Base-by-base conservation (phyloP, 108 stramenopile genomes). In the Asterionellopsis glacialis region DNA sequence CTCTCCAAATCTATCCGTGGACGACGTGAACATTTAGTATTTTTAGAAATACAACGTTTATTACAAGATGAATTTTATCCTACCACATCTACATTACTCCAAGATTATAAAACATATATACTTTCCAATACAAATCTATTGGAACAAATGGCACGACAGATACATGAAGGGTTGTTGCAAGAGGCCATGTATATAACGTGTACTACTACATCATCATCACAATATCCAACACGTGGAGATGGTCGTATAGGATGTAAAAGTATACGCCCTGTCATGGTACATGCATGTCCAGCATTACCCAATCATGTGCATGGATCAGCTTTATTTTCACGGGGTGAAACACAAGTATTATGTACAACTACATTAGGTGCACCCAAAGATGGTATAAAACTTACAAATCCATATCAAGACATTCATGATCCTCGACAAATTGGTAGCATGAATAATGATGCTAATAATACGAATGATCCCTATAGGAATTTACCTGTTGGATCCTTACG, bases 271-370 rank as follows among this genome's bases (percentile, higher is more conserved):
- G 77, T 26, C 71, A 68, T 7, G 11, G 72, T 0, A 48, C 61
- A 10, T 45, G 61, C 28, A 54, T 62, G 7, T 64, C 71, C 77
- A 25, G 71, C 72, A 7, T 55, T 78, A 13, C 72, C 77, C 13
- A 63, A 65, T 49, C 43, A 48, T 16, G 90, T 90, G 4, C 94
- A 95, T 62, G 94, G 94, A n/a, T 87, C 85, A 14, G 74, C 90
- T 15, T 26, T 86, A 5, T 95, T 95, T 57, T 66, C 82, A 26
- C 57, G 94, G 53, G 94, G 94, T 33, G 88, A 87, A 51, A 95
- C 94, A 0, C 94, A 95, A 69, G 89, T 89, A 12, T 48, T 95
- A 5, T 83, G 84, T 58, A 88, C 90, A 9, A 70, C 67, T 9
- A 91, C 90, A 21, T 28, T 91, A 23, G 91, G 73, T 54, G 72